A percentile compares a stretch with the other conserved stretches of the same genome.
Evolutionary conservation across 1,284 basidiomycete genomes (phyloP).

Genomic region (Tremellales sp.): DNA sequence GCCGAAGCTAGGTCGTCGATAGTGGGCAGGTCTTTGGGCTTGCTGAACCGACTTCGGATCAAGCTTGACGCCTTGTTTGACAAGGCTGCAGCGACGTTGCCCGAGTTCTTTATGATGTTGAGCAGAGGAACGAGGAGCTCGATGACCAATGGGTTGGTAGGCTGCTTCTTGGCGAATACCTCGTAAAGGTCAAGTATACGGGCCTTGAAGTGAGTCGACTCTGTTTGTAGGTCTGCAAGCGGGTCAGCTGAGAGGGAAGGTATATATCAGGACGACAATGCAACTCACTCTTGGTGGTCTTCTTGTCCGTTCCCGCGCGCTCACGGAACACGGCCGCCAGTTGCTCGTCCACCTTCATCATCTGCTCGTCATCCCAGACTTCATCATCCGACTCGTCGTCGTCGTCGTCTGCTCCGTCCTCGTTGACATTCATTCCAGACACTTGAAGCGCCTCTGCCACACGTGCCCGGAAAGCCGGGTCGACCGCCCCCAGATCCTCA

Average conservation of each 20-base stretch:
- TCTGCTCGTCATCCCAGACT: conserved; percentile 91
- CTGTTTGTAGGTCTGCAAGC: conserved; percentile 46
- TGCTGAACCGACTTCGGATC: conserved; percentile 67
- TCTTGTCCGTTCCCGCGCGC: conserved; percentile 55
- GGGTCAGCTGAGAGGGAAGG: background rate
- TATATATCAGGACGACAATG: background rate
- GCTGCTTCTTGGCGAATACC: conserved; percentile 70
- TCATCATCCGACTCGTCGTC: conserved; percentile 58
- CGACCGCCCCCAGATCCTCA: conserved; percentile 52
- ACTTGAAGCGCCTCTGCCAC: conserved; percentile 73
- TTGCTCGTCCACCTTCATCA: conserved; percentile 93
- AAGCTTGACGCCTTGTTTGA: conserved; percentile 79
- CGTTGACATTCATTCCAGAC: conserved; percentile 57
- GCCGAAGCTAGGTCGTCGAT: conserved; percentile 54
- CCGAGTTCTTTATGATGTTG: conserved; percentile 62
- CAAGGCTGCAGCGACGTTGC: conserved; percentile 75
- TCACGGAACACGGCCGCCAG: conserved; percentile 80
- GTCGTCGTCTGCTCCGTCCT: conserved; percentile 23
- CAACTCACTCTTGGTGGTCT: conserved; percentile 43
- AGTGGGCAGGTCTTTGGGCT: conserved; percentile 64
- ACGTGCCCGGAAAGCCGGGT: conserved; percentile 67
- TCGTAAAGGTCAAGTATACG: conserved; percentile 89
- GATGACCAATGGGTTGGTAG: conserved; percentile 62
- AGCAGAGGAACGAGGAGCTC: conserved; percentile 71
- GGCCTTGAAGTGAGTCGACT: conserved; percentile 91